Base-by-base conservation (phyloP, 1,284 basidiomycete species). In the Mrakiaceae sp. region DNA sequence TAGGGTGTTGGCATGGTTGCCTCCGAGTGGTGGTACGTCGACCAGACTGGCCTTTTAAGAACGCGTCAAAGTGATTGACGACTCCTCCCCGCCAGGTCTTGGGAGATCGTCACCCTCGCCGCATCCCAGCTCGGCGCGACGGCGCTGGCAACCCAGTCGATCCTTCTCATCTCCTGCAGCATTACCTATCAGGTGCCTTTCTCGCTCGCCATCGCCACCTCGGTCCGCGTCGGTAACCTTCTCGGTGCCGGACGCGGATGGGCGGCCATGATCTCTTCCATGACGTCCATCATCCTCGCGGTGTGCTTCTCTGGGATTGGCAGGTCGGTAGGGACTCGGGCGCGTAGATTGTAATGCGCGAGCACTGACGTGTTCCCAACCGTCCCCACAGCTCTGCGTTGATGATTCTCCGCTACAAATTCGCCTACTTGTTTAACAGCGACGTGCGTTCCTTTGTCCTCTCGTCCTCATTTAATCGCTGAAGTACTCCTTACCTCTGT, bases 171-270 rank as follows among this genome's bases (percentile, higher is more conserved):
- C 84, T 62, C 82, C 80, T 42, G 77, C 61, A 86, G 88, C 2
- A 85, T 86, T 3, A 87, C 87, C 4, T 95, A 85, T 75, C 92
- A 95, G 74, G 87, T 87, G 1, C 90, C 91, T 0, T 90, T 85
- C 67, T 84, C 89, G 0, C 76, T 95, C 16, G 83, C 85, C 62
- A 82, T 93, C 7, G 90, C 92, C 0, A 80, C 87, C 0, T 87
- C 90, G 27, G 90, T 95, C 56, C 83, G 92, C 12, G 85, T 92
- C 43, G 89, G 90, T 2, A 91, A 92, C 72, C 78, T 92, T 11
- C 80, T 92, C 1, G 90, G 90, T 5, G 86, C 89, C 67, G 78
- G 79, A 54, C 83, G 87, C 58, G 81, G 84, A 0, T 78, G 77
- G 66, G 84, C 87, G 49, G 89, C 90, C 0, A 81, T 79, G 48